These are phyloP conservation scores for Suillus alpinus DNA, from an alignment of 768 basidiomycete species.

Conservation along the genomic window DNA sequence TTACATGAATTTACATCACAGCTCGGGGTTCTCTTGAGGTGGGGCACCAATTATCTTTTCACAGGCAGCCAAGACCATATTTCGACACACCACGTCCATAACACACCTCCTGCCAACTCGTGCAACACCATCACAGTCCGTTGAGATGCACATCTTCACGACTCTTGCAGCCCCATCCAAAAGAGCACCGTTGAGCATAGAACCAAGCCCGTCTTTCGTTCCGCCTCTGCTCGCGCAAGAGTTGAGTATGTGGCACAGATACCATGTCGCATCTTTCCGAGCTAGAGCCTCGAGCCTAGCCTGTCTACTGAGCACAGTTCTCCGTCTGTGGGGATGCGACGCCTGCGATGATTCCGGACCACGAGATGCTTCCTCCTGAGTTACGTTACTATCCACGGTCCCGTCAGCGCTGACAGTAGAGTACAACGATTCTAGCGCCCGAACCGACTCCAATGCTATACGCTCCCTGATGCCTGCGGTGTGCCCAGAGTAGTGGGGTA, in stretches of 20 bases:
- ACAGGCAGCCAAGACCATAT: conserved; percentile 28
- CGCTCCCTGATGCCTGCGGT: conserved; percentile 14
- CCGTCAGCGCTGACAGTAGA: background rate
- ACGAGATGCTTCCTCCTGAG: background rate
- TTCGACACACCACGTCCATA: conserved; percentile 22
- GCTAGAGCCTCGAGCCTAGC: conserved; percentile 23
- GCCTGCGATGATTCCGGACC: background rate
- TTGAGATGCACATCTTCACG: conserved; percentile 7
- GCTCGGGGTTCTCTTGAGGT: background rate
- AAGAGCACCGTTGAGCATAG: conserved; percentile 15
- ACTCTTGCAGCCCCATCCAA: conserved; percentile 24
- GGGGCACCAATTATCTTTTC: conserved; percentile 18
- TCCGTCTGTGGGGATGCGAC: background rate
- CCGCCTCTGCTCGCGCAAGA: conserved; percentile 12
- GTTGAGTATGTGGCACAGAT: conserved; percentile 24
- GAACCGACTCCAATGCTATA: conserved; percentile 27
- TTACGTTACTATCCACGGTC: conserved; percentile 2
- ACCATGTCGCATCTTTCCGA: conserved; percentile 26
- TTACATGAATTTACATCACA: conserved; percentile 1
- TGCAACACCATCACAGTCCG: background rate
- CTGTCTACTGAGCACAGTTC: conserved; percentile 11
- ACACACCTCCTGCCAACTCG: background rate
- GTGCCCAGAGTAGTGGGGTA: background rate
- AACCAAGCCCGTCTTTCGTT: background rate
- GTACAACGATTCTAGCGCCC: conserved; percentile 25